A percentile compares a stretch with the other conserved stretches of the same genome.
Evolutionary conservation across 225 moss, liverwort and hornwort genomes (phyloP).

Genomic region (Marchantia polymorpha): DNA sequence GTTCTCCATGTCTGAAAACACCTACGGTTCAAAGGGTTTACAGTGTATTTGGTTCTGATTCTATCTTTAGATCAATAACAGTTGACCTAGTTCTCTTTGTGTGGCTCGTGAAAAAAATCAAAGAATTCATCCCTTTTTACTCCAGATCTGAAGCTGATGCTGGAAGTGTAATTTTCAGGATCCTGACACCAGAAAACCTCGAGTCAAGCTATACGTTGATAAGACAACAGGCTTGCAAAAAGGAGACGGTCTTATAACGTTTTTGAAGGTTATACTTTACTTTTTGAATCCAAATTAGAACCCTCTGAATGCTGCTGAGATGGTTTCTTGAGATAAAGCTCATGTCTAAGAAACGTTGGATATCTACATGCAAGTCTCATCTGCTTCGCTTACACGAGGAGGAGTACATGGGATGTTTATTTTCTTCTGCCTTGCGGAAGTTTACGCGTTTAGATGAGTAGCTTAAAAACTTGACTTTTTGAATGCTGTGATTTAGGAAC

Average conservation of each 20-base stretch:
- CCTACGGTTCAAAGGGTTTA: not conserved
- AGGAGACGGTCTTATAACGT: slow-evolving; percentile 95
- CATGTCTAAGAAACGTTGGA: not conserved
- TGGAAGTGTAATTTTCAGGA: slow-evolving; percentile 51
- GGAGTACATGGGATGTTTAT: not conserved
- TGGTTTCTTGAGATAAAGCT: not conserved
- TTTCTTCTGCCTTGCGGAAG: not conserved
- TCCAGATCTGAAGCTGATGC: not conserved
- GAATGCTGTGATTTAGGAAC: slow-evolving; percentile 47
- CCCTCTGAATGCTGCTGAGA: not conserved
- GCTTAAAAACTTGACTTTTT: not conserved
- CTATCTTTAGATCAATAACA: too few relatives aligned
- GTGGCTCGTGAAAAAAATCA: too few relatives aligned
- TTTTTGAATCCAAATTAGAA: slow-evolving; percentile 4
- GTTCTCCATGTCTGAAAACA: not conserved
- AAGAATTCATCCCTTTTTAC: too few relatives aligned
- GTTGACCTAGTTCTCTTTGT: too few relatives aligned
- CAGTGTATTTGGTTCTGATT: too few relatives aligned
- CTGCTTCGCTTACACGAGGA: not conserved
- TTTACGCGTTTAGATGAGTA: not conserved
- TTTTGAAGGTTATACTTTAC: slow-evolving; percentile 68
- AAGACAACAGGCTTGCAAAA: slow-evolving; percentile 85
- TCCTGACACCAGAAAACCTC: slow-evolving; percentile 86
- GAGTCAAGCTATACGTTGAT: slow-evolving; percentile 88
- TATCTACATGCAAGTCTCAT: not conserved